Base-by-base conservation (phyloP, 2,329 filamentous ascomycete genomes). In the Immersiporthe knoxdaviesiana region DNA sequence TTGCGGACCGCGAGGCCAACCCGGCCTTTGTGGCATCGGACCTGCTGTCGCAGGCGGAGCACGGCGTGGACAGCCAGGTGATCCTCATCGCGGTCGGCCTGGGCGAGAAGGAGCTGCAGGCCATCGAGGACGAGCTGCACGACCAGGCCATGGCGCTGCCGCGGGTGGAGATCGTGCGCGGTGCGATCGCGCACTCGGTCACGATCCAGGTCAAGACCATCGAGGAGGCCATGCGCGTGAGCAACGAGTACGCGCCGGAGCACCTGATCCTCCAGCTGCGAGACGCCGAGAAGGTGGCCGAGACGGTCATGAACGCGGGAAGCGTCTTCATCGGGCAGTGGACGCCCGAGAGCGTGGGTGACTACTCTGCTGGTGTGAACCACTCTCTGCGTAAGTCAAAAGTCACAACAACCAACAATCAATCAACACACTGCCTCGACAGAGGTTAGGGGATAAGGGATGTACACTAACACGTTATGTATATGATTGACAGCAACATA, bases 331-430 rank as follows among this genome's bases (percentile, higher is more conserved):
- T 98, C 73, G 96, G 96, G 12, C 86, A 92, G 73, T 99, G 96
- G 96, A 98, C 96, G 0, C 96, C 96, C 7, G 96, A 99, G 82
- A 97, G 93, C 79, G 96, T 99, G 3, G 96, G 96, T 60, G 96
- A 99, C 79, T 99, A 99, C 83, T 97, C 94, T 72, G 96, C 96
- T 66, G 96, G 96, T 76, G 96, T 99, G 56, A 99, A 99, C 80
- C 96, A 99, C 84, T 97, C 93, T 69, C 84, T 99, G 73, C 96
- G 94, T 97, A 91, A 88, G 93, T 91, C 50, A 21, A 58, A 12
- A 18, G 1, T 12, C n/a, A 16, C n/a, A 24, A 27, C 3, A 18
- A 5, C n/a, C 8, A 63, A 10, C 24, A 39, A 61, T 64, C 58
- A 41, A 35, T 35, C 35, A n/a, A n/a, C n/a, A n/a, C n/a, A n/a